Base-by-base conservation (phyloP, 306 rosid species). In the Pueraria montana region DNA sequence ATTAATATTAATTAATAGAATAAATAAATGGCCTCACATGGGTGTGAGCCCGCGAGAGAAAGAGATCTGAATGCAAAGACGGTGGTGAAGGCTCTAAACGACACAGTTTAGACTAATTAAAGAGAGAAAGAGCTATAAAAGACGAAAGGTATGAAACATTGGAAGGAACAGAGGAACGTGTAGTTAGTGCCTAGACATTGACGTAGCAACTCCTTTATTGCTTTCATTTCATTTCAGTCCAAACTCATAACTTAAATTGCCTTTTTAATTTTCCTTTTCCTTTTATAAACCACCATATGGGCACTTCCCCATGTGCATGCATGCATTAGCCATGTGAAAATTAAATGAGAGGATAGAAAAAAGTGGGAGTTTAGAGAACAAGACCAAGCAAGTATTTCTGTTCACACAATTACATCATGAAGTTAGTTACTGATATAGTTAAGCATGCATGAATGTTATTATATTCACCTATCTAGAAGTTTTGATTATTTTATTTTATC, bases 281-380 rank as follows among this genome's bases (percentile, higher is more conserved):
- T 38, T 17, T 27, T 26, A 67, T 27, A 23, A 40, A 34, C 17
- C 32, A 30, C 2, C 67, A 18, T 50, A 63, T 12, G 38, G 36
- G 12, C 34, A 63, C 62, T 81, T 75, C 9, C 40, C 53, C 85
- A 80, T 81, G 82, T 76, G 83, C 75, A 50, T 26, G 76, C 11
- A 56, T 50, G 5, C 4, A 32, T 66, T 45, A 81, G 11, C 46
- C 72, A 70, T 77, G 74, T 80, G 72, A 34, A 13, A 17, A 32
- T 34, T 36, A 56, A 24, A 55, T 36, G 68, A 23, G 40, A 67
- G 10, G 10, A 27, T 45, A 67, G 17, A 2, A 46, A 20, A 61
- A 3, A 9, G 23, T 21, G 13, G 11, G 46, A 9, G 13, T 43
- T 64, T 65, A 77, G 20, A 38, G 8, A 72, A 18, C 40, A 1